Base-by-base conservation (phyloP, 179 eudicot genomes). In the Silene noctiflora region DNA sequence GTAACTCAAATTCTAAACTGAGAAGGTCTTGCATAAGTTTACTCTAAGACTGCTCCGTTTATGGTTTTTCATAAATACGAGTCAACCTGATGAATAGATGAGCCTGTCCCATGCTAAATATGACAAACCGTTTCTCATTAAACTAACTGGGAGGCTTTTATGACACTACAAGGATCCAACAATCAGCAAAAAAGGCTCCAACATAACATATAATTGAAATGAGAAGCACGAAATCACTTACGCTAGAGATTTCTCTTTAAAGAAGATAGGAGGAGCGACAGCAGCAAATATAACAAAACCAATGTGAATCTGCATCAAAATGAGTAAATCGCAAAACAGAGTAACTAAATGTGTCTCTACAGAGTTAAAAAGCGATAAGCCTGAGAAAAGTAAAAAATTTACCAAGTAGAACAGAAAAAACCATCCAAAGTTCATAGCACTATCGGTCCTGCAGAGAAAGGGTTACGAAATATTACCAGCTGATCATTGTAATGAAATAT, bases 261-360 rank as follows among this genome's bases (percentile, higher is more conserved):
- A 92, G 83, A 90, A 81, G 29, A 94, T 58, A 70, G 97, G 98
- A 84, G 98, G 98, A 75, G 96, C 97, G 83, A 94, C 91, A 16
- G 97, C 96, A 75, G 98, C 90, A 84, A 94, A 89, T 82, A 94
- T 81, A 77, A 86, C 84, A 84, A 94, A 94, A 33, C 75, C 90
- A 51, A 92, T 88, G 84, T 92, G 98, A 86, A 92, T 62, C 96
- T 93, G 88, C 72, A 62, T 65, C 35, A 35, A 55, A 22, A 72
- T 75, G 31, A 17, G 9, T 55, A 55, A 17, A 55, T n/a, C 59
- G 21, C 13, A 69, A 72, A 53, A 72, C 77, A n/a, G 0, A 20
- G 79, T 76, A 24, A 76, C 67, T 9, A 72, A 48, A 27, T 35
- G 6, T 21, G 55, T 19, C 51, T 31, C 14, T 9, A 31, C 51